Base-by-base conservation (phyloP, 2,329 filamentous ascomycete species). In the Aspergillus ochraceus region DNA sequence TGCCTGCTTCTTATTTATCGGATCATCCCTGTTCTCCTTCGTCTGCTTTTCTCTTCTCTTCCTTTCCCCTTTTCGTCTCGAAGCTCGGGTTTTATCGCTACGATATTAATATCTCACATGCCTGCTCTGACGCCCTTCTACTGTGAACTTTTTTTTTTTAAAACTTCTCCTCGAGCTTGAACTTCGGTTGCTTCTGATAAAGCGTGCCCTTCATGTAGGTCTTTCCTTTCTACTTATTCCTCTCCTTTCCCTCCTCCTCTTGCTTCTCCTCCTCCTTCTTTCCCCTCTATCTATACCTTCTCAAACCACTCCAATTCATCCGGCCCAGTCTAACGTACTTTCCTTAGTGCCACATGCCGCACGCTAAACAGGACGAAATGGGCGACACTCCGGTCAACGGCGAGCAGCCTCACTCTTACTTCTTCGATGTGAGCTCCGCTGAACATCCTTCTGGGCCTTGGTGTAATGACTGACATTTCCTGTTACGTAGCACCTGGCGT, bases 401-500 rank as follows among this genome's bases (percentile, higher is more conserved):
- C 71, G 79, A 81, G 63, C 76, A 77, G 73, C 67, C 76, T 62
- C 70, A 81, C 69, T 79, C 82, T 69, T 75, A 82, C 62, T 83
- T 82, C 66, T 55, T 78, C 46, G 67, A 74, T 8, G 76, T 78
- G 69, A 61, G 73, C 64, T 66, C 55, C 72, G 60, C 46, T 29
- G n/a, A 3, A 8, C 17, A 36, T 46, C 24, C 17, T 29, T 29
- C 6, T 6, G 12, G 12, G 6, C 4, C 22, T n/a, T 20, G 17
- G 29, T 49, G 20, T 20, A 12, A 39, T 47, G 60, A 57, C 54
- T 65, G 57, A 68, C 71, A 71, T 64, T 9, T 49, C 9, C 26
- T 76, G 75, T 61, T 24, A 39, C 45, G 51, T 68, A 96, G 91
- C 93, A 97, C 74, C 84, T 97, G 64, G 83, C 88, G 68, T 89